A percentile compares a stretch with the other conserved stretches of the same genome.
Conservation (phyloP, 495 filamentous ascomycete species). For the Aspergillus taichungensis region DNA sequence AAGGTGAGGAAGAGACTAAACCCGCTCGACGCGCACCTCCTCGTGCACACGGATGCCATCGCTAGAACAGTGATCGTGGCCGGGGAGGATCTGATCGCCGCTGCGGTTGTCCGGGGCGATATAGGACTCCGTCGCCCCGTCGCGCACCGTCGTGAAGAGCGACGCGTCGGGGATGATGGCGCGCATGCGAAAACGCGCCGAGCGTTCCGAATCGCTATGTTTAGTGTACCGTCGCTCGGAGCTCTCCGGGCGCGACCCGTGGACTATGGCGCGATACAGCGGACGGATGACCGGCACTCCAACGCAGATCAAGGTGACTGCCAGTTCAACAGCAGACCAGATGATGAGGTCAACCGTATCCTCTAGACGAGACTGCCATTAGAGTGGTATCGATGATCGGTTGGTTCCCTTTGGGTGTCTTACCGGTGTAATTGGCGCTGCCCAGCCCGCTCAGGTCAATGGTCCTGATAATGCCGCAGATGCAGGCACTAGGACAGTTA, state of each 20-base stretch:
- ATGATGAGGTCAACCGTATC: slow-evolving; percentile 13
- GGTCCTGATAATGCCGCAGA: slow-evolving; percentile 13
- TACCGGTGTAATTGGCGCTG: slow-evolving; percentile 16
- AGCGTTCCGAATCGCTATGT: slow-evolving; percentile 1
- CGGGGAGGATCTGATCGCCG: slow-evolving; percentile 9
- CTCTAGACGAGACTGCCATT: neutral
- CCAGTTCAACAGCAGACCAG: slow-evolving; percentile 15
- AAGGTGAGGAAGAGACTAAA: neutral
- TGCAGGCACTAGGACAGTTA: neutral
- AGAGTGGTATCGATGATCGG: neutral
- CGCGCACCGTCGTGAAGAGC: neutral
- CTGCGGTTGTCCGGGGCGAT: slow-evolving; percentile 5
- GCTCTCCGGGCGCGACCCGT: slow-evolving; percentile 7
- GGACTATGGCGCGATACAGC: slow-evolving; percentile 10
- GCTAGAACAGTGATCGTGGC: neutral
- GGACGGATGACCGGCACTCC: slow-evolving; percentile 15
- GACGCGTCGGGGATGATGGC: too few relatives aligned
- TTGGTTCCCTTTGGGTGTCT: neutral
- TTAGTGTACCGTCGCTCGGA: slow-evolving; percentile 7
- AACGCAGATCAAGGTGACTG: slow-evolving; percentile 15
- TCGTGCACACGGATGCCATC: slow-evolving; percentile 2
- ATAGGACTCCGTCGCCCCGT: slow-evolving; percentile 4
- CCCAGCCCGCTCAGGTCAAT: slow-evolving; percentile 10
- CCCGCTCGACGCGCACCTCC: slow-evolving; percentile 5
- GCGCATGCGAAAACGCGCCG: too few relatives aligned